Base-by-base conservation (phyloP, 1,284 basidiomycete genomes). In the Melampsora larici-populina region DNA sequence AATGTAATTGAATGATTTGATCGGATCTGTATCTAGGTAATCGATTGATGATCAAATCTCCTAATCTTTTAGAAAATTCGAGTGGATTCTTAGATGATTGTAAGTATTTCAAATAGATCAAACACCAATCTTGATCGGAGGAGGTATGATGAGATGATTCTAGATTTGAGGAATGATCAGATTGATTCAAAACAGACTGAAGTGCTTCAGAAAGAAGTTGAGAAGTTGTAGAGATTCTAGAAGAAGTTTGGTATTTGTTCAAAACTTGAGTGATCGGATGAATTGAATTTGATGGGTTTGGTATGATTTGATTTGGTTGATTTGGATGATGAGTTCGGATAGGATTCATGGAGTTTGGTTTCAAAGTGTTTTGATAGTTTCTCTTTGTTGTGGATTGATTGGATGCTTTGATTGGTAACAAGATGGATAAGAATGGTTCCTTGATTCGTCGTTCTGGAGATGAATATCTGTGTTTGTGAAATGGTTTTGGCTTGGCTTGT, bases 81-180 rank as follows among this genome's bases (percentile, higher is more conserved):
- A 49, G 24, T 62, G 67, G 67, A 48, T 63, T 77, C 15, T 66
- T 40, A 26, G 75, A 77, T 49, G 67, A 77, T 48, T 62, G 49
- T 18, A 76, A 49, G 43, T 66, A 76, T 17, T 40, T 49, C 26
- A 68, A 33, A 63, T 76, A 76, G 26, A 76, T 58, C 48, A 55
- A 63, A 40, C 15, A 49, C 72, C 72, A 74, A 36, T 29, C 21
- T 31, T 29, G 21, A n/a, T 21, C 21, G 26, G 36, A 40, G 15
- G 21, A 21, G 3, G 29, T 36, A 65, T 65, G 63, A 15, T 65
- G 63, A 36, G 15, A 31, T 21, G 36, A 36, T 36, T 31, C 33
- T 11, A 21, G 31, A 36, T 29, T n/a, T 65, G 63, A 36, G 15
- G 17, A 18, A 7, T n/a, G 36, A 24, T 7, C 9, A 24, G 55